Evolutionary conservation across 805 yeast genomes (phyloP).

Genomic region (Huiozyma naganishii): DNA sequence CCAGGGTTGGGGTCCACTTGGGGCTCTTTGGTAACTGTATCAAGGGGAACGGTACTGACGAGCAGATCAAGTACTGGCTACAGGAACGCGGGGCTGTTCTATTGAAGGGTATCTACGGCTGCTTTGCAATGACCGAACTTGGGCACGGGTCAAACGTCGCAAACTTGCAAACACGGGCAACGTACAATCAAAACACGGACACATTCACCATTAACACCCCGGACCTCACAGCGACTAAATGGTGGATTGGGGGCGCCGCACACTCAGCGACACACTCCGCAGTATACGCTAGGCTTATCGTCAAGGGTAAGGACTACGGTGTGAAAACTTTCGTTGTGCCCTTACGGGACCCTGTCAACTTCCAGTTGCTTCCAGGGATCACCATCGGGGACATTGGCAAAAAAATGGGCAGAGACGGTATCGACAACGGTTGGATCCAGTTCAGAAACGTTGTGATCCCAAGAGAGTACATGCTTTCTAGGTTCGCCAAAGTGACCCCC

Average conservation of each 20-base stretch:
- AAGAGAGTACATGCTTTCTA: constrained; percentile 69
- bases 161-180: constrained; percentile 86
- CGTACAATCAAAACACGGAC: constrained; percentile 53
- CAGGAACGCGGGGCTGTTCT: constrained; percentile 50
- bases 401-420: constrained; percentile 93
- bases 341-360: constrained; percentile 56
- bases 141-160: constrained; percentile 95
- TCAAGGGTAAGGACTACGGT: constrained; percentile 78
- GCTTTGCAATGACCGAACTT: constrained; percentile 88
- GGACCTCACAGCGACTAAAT: constrained; percentile 83
- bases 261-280: constrained; percentile 83
- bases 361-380: constrained; percentile 68
- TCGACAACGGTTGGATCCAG: constrained; percentile 96
- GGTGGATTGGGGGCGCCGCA: constrained; percentile 99
- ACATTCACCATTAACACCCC: constrained; percentile 77
- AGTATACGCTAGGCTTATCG: constrained; percentile 76
- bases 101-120: constrained; percentile 62
- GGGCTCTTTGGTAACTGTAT: constrained; percentile 77
- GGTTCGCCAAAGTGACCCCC: constrained; percentile 60
- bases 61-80: constrained; percentile 79
- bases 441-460: constrained; percentile 78
- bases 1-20: constrained; percentile 79
- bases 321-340: constrained; percentile 91
- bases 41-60: constrained; percentile 79
- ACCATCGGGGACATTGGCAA: constrained; percentile 86